Evolutionary conservation across 495 filamentous ascomycete genomes (phyloP).

Genomic region (Tuber indicum): DNA sequence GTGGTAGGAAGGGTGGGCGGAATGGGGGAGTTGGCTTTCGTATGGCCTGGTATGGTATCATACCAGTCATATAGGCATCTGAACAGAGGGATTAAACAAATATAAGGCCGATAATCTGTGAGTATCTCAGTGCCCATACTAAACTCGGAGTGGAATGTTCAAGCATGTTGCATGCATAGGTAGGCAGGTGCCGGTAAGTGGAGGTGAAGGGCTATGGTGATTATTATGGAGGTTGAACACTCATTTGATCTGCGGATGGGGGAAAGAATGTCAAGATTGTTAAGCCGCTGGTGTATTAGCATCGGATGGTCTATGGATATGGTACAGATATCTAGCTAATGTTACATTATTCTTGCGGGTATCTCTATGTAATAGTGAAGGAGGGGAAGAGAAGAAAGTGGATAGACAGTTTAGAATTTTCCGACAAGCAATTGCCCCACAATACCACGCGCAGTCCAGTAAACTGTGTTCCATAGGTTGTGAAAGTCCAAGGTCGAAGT

Average conservation of each 20-base stretch:
- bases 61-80: too few relatives aligned
- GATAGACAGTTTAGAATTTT: slow-evolving; percentile 55
- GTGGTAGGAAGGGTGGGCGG: too few relatives aligned
- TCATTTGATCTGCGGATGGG: background rate
- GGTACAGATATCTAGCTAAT: background rate
- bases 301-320: background rate
- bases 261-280: background rate
- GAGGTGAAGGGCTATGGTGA: background rate
- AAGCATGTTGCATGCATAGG: too few relatives aligned
- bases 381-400: background rate
- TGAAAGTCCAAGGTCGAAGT: slow-evolving; percentile 68
- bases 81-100: too few relatives aligned
- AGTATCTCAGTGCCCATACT: too few relatives aligned
- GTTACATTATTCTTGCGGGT: background rate
- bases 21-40: background rate
- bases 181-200: background rate
- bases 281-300: background rate
- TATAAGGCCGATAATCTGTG: too few relatives aligned
- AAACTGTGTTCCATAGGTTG: slow-evolving; percentile 68
- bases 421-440: slow-evolving; percentile 59
- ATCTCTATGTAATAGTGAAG: background rate
- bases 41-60: background rate
- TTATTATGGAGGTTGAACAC: background rate
- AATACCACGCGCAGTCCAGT: slow-evolving; percentile 67
- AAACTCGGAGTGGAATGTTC: too few relatives aligned